Conservation (phyloP, 306 rosid species). For the Alnus rubra region DNA sequence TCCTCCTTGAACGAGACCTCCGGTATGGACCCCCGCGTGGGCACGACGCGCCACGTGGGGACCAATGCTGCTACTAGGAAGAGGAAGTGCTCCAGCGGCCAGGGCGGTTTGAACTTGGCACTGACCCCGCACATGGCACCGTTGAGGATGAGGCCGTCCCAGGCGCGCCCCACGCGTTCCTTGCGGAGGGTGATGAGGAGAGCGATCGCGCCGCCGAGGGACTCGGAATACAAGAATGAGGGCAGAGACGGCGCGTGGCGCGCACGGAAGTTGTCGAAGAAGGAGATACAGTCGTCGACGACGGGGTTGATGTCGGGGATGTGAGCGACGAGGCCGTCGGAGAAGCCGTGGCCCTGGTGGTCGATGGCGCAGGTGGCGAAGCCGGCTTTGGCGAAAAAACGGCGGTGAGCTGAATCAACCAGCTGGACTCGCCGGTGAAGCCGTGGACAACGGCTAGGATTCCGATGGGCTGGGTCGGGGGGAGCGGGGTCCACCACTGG, state of each 20-base stretch:
- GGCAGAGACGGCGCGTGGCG: constrained; percentile 60
- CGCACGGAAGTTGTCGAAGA: constrained; percentile 66
- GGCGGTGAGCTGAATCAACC: constrained; percentile 90
- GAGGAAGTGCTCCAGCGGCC: constrained; percentile 91
- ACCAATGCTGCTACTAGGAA: constrained; percentile 61
- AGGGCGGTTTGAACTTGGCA: constrained; percentile 89
- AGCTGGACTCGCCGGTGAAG: constrained; percentile 93
- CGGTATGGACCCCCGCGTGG: constrained; percentile 82
- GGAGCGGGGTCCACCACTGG: constrained; percentile 88
- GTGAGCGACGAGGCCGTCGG: constrained; percentile 84
- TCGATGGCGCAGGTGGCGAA: constrained; percentile 91
- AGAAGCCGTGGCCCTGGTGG: constrained; percentile 97
- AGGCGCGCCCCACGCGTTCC: constrained; percentile 5
- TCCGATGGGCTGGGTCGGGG: constrained; percentile 54
- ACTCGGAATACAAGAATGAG: constrained; percentile 80
- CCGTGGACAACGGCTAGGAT: constrained; percentile 82
- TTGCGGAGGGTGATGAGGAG: constrained; percentile 69
- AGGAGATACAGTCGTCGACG: constrained; percentile 74
- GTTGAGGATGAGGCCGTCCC: constrained; percentile 78
- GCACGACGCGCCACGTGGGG: constrained; percentile 93
- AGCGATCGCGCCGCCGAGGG: constrained; percentile 95
- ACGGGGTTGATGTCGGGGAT: constrained; percentile 89
- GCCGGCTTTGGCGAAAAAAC: constrained; percentile 71
- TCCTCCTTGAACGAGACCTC: constrained; percentile 81
- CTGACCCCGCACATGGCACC: constrained; percentile 99